Percentiles rank a stretch among this genome's conserved stretches.
Evolutionary conservation across 441 rosid species (phyloP).

Genomic region (Pelargonium myrrhifolium): DNA sequence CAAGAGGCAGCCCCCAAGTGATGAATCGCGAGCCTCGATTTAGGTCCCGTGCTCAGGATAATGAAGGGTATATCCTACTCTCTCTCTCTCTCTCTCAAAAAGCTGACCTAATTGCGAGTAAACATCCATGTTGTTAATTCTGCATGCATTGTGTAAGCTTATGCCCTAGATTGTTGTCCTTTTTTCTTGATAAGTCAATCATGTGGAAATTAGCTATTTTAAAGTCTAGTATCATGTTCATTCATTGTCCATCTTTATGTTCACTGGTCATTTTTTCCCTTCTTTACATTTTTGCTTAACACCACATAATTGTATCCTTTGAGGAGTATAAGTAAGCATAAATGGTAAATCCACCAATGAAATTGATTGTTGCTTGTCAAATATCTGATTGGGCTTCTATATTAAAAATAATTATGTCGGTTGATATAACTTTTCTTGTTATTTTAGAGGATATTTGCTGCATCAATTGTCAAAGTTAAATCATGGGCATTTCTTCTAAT

Average conservation of each 20-base stretch:
- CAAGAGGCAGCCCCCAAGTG: constrained; percentile 87
- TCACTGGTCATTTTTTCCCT: not conserved
- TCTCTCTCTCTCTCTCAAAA: constrained; percentile 10
- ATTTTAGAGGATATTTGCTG: not conserved
- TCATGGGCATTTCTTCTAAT: not conserved
- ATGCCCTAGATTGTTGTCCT: not conserved
- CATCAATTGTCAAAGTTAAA: not conserved
- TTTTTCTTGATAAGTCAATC: not conserved
- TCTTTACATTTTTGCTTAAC: constrained; percentile 1
- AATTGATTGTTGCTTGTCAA: not conserved
- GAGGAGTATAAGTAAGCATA: not conserved
- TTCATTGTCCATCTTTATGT: not conserved
- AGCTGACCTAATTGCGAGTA: constrained; percentile 17
- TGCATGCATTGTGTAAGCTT: constrained; percentile 6
- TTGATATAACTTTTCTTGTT: not conserved
- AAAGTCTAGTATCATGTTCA: not conserved
- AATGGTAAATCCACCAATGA: not conserved
- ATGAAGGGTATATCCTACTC: constrained; percentile 65
- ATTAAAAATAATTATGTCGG: not conserved
- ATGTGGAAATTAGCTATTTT: not conserved
- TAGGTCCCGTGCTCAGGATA: constrained; percentile 63
- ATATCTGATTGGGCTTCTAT: too few species aligned
- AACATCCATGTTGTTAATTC: constrained; percentile 8
- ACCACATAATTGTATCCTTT: not conserved
- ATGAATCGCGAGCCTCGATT: constrained; percentile 58